A percentile compares a stretch with the other conserved stretches of the same genome.
Evolutionary conservation across 129 eudicot species (phyloP).

Genomic region (Tanacetum coccineum): DNA sequence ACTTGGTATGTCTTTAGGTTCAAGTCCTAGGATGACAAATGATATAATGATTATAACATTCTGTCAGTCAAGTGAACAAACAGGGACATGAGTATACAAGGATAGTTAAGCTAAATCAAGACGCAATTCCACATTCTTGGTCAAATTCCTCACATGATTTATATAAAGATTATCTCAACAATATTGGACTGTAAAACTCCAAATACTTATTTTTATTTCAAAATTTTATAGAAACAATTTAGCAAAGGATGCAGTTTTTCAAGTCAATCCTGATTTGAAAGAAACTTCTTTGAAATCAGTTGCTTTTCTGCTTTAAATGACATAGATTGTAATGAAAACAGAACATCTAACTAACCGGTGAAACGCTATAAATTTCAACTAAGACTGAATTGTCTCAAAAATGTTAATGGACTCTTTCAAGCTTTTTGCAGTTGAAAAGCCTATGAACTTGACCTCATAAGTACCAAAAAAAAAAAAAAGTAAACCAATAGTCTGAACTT

Average conservation of each 20-base stretch:
- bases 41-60: constrained; percentile 7
- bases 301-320: background rate
- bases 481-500: background rate
- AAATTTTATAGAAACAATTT: background rate
- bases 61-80: background rate
- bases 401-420: background rate
- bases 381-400: background rate
- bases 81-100: background rate
- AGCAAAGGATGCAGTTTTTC: background rate
- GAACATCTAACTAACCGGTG: background rate
- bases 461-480: no score
- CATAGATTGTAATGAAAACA: background rate
- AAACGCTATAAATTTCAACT: background rate
- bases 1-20: background rate
- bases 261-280: background rate
- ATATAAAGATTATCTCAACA: background rate
- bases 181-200: background rate
- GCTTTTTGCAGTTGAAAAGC: background rate
- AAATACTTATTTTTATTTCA: background rate
- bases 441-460: background rate
- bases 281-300: background rate
- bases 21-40: constrained; percentile 7
- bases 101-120: background rate
- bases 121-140: no score
- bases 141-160: no score